A percentile compares a stretch with the other conserved stretches of the same genome.
These are phyloP conservation scores for Colletotrichum sp. DNA, from an alignment of 2,329 filamentous ascomycete genomes.

Conservation along the genomic window DNA sequence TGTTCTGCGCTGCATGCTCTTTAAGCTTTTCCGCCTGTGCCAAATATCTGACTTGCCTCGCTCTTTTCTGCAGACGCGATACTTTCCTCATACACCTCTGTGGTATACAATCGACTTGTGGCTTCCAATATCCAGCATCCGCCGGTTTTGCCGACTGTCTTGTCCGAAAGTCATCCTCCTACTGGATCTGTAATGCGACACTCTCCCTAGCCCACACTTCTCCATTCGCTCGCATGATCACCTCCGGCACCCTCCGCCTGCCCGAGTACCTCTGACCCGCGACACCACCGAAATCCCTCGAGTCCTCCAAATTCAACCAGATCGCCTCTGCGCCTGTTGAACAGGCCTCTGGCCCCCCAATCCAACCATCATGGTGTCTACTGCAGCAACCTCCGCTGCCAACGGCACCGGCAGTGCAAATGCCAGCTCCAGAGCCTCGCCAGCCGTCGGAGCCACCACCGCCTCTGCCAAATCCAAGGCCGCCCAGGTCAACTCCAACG, in stretches of 20 bases:
- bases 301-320: background rate
- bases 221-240: constrained; percentile 13
- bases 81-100: background rate
- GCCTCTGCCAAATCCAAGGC: constrained; percentile 51
- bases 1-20: background rate
- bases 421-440: constrained; percentile 58
- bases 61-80: background rate
- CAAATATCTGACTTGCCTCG: constrained; percentile 14
- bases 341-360: background rate
- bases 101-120: background rate
- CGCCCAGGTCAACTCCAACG: constrained; percentile 57
- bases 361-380: constrained; percentile 41
- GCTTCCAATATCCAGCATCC: background rate
- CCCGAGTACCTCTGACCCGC: background rate
- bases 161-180: background rate
- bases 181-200: constrained; percentile 13
- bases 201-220: background rate
- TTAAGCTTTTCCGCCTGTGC: background rate
- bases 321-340: background rate
- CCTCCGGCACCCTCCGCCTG: background rate
- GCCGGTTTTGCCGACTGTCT: background rate
- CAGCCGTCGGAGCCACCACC: constrained; percentile 44
- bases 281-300: background rate
- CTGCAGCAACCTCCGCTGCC: constrained; percentile 39
- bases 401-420: constrained; percentile 46